phyloP scores from a whole-genome alignment of 768 basidiomycete species.

The Termitomyces sp. region DNA sequence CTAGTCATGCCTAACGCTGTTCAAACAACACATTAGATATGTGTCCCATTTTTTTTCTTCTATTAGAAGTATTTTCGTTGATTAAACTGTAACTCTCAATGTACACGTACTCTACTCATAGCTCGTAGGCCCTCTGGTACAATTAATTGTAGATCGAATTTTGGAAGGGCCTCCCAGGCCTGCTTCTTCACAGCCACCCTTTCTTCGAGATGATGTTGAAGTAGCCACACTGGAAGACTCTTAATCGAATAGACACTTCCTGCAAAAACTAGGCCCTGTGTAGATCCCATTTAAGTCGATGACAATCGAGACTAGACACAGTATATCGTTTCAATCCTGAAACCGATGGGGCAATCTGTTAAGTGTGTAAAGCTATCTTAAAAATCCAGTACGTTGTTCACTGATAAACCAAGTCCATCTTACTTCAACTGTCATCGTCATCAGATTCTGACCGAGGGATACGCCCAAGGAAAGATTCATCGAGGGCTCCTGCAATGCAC shows the following conservation, averaged over 20 bases:
- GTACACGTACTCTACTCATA: not conserved
- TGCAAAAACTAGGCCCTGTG: too few species aligned
- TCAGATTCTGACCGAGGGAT: slow-evolving; percentile 7
- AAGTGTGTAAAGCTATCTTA: not conserved
- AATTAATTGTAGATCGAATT: not conserved
- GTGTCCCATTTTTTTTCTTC: not conserved
- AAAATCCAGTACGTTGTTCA: not conserved
- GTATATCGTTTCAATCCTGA: not conserved
- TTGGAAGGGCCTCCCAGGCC: not conserved
- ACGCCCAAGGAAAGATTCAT: slow-evolving; percentile 32
- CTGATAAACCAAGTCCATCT: not conserved
- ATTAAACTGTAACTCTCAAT: not conserved
- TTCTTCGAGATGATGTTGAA: not conserved
- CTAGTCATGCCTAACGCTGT: not conserved
- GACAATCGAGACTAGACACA: not conserved
- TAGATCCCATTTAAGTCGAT: not conserved
- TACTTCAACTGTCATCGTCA: not conserved
- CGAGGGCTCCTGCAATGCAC: slow-evolving; percentile 29
- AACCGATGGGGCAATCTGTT: not conserved
- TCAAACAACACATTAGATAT: too few species aligned
- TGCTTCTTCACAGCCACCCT: not conserved
- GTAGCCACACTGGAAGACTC: not conserved
- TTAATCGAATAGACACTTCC: not conserved
- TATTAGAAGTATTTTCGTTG: not conserved
- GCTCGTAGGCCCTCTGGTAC: not conserved